phyloP scores from a whole-genome alignment of 2,329 filamentous ascomycete genomes.

The Didymella arachidicola region DNA sequence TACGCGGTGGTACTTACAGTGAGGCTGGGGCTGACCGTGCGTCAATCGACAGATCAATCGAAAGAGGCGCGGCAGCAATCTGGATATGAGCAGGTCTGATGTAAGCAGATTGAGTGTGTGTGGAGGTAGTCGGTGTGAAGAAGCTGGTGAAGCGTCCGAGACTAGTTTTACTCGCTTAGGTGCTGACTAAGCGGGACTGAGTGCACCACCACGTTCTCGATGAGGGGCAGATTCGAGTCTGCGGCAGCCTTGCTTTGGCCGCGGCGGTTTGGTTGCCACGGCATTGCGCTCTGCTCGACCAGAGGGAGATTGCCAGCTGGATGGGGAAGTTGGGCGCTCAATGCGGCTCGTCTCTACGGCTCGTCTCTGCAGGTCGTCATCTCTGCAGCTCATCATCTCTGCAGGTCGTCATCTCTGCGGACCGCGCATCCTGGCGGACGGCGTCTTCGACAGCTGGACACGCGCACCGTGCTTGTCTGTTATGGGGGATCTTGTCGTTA shows the following conservation, averaged over 20 bases:
- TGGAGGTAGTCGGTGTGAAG: conserved; percentile 1
- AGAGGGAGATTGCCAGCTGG: conserved; percentile 14
- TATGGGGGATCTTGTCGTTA: not conserved
- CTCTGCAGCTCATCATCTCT: too few species aligned
- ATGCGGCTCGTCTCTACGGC: not conserved
- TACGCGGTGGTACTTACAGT: conserved; percentile 27
- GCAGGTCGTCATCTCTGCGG: conserved; percentile 2
- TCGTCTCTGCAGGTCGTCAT: too few species aligned
- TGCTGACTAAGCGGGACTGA: conserved; percentile 10
- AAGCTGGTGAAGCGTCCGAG: not conserved
- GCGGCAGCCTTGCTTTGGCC: not conserved
- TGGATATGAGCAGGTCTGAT: not conserved
- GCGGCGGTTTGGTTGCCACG: conserved; percentile 14
- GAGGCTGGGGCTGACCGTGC: conserved; percentile 9
- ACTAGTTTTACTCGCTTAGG: conserved; percentile 11
- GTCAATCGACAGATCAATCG: conserved; percentile 17
- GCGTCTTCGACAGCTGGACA: not conserved
- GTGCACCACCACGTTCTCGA: not conserved
- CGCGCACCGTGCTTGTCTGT: not conserved
- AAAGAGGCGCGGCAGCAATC: not conserved
- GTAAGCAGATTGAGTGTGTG: not conserved
- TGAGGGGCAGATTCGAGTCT: not conserved
- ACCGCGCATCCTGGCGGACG: not conserved
- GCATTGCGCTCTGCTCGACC: conserved; percentile 14
- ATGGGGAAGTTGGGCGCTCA: conserved; percentile 4